These are phyloP conservation scores for Draba incana DNA, from an alignment of 345 rosid species.

Conservation along the genomic window DNA sequence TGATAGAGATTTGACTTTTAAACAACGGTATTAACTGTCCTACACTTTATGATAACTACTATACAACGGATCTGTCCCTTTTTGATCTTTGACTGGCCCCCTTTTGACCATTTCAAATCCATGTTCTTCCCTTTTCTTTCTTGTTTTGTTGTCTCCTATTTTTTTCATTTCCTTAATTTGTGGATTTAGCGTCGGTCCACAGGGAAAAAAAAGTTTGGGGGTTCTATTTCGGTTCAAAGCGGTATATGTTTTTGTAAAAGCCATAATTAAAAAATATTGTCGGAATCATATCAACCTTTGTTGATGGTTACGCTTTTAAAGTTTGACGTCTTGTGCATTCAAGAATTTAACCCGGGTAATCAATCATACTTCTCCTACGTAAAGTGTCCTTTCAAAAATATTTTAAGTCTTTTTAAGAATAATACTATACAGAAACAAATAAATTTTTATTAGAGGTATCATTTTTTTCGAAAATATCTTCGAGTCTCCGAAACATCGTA, in stretches of 20 bases:
- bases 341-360: conserved; percentile 36
- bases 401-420: not conserved
- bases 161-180: conserved; percentile 35
- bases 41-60: conserved; percentile 37
- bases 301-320: conserved; percentile 20
- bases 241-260: conserved; percentile 34
- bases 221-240: conserved; percentile 23
- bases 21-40: conserved; percentile 46
- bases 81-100: conserved; percentile 40
- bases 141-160: conserved; percentile 39
- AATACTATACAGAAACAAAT: not conserved
- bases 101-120: conserved; percentile 38
- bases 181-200: conserved; percentile 41
- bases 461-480: not conserved
- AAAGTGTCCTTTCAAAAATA: conserved; percentile 20
- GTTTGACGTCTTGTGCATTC: conserved; percentile 29
- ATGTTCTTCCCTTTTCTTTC: conserved; percentile 35
- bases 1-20: conserved; percentile 34
- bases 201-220: not conserved
- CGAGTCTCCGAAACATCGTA: not conserved
- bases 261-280: conserved; percentile 29
- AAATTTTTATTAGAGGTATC: not conserved
- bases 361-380: conserved; percentile 34
- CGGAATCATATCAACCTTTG: conserved; percentile 35
- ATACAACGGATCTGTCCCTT: conserved; percentile 40